Evolutionary conservation across 441 rosid species (phyloP), one percentile per base, ranked within the genome.

Genomic region (Bocquillonia castaneifolia): DNA sequence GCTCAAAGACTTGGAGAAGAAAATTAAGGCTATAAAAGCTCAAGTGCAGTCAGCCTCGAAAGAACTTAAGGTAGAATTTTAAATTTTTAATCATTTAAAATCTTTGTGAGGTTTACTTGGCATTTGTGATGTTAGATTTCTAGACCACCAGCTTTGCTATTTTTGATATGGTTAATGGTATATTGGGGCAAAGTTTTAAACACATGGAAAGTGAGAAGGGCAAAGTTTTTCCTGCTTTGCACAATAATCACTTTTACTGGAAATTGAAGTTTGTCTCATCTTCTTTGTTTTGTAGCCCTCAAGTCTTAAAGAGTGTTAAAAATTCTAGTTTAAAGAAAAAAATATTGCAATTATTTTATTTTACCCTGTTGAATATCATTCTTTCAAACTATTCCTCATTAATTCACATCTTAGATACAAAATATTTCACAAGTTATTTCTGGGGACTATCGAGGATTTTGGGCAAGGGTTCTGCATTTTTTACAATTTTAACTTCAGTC

Each of bases 61-160:
- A 85, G 83, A 89, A 74, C 84, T 95, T 74, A 95, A 95, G 95
- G 99, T 90, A 72, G 62, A n/a, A n/a, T n/a, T n/a, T n/a, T n/a
- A n/a, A n/a, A n/a, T n/a, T n/a, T n/a, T n/a, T n/a, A n/a, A n/a
- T n/a, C n/a, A n/a, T 77, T 52, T 67, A 66, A 60, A 37, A 60
- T 72, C 59, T 54, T 70, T n/a, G 56, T 71, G 10, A 36, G 26
- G 34, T 59, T 65, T 57, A 58, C 13, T 23, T 15, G 18, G 12
- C 10, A n/a, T 31, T 65, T 12, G 18, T n/a, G n/a, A n/a, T n/a
- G 1, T 29, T 15, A 60, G 18, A 47, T 53, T 20, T 23, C 10
- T 25, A 18, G 12, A 1, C 36, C 18, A 10, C 3, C 39, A 58
- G 2, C 48, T 55, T 31, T 28, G 13, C 10, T 64, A 52, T 64